Percentiles rank a stretch among this genome's conserved stretches.
phyloP scores from a whole-genome alignment of 345 rosid genomes.

The Citrus medica region DNA sequence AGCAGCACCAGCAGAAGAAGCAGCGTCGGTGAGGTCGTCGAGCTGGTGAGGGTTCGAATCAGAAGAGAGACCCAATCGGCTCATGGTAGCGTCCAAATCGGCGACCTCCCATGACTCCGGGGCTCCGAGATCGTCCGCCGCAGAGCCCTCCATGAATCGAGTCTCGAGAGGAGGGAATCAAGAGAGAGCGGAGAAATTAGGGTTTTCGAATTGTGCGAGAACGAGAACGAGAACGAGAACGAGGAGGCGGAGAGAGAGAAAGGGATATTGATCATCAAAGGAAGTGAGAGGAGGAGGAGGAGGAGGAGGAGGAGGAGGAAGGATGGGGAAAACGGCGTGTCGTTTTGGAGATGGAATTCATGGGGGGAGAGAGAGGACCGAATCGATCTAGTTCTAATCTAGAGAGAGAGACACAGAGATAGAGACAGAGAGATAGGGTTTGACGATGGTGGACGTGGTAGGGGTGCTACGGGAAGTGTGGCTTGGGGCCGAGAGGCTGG shows the following conservation, averaged over 20 bases:
- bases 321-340: background rate
- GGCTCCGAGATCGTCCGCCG: conserved; percentile 65
- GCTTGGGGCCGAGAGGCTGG: background rate
- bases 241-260: background rate
- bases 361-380: conserved; percentile 4
- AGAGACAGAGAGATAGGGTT: conserved; percentile 19
- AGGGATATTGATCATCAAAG: conserved; percentile 14
- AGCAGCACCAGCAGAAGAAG: conserved; percentile 15
- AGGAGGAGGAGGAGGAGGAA: background rate
- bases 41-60: conserved; percentile 11
- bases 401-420: background rate
- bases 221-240: background rate
- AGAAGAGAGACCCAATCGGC: conserved; percentile 54
- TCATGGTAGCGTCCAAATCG: conserved; percentile 71
- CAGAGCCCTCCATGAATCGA: conserved; percentile 60
- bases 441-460: background rate
- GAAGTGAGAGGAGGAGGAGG: background rate
- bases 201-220: conserved; percentile 3
- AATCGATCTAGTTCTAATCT: background rate
- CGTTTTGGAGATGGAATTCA: conserved; percentile 12
- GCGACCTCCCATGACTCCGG: conserved; percentile 90
- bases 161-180: background rate
- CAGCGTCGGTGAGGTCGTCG: conserved; percentile 16
- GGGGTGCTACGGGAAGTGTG: background rate
- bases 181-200: background rate